Evolutionary conservation across 495 filamentous ascomycete genomes (phyloP).

Genomic region (Penicillium taxi): DNA sequence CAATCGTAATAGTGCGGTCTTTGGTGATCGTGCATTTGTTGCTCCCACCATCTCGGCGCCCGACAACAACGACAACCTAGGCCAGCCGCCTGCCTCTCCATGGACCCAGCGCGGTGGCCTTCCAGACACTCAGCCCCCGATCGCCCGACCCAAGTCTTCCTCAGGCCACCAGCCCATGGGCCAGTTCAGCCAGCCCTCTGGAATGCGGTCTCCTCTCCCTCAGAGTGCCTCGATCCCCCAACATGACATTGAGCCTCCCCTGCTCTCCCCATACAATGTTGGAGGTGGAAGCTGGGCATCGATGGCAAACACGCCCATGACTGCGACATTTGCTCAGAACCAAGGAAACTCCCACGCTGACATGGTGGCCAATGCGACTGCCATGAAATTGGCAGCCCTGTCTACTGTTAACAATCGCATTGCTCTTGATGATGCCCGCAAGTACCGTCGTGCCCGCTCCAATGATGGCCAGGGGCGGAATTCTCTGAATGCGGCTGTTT

Average conservation of each 20-base stretch:
- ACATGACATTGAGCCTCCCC: constrained; percentile 69
- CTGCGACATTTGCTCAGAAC: constrained; percentile 60
- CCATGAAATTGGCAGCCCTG: constrained; percentile 95
- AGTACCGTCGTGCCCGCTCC: constrained; percentile 84
- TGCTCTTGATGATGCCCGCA: constrained; percentile 89
- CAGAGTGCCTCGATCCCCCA: constrained; percentile 78
- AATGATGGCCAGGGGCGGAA: constrained; percentile 65
- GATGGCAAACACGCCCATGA: constrained; percentile 97
- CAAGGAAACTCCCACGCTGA: constrained; percentile 64
- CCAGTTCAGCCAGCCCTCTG: constrained; percentile 83
- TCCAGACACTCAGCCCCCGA: constrained; percentile 47
- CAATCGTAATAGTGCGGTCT: constrained; percentile 83
- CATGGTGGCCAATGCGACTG: constrained; percentile 97
- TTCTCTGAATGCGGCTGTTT: constrained; percentile 36
- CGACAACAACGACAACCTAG: constrained; percentile 46
- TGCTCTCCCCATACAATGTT: constrained; percentile 82
- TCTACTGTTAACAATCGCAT: constrained; percentile 98
- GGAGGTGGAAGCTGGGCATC: constrained; percentile 94
- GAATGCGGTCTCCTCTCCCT: constrained; percentile 74
- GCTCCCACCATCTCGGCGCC: constrained; percentile 71
- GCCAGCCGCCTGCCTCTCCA: constrained; percentile 62
- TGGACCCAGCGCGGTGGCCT: constrained; percentile 55
- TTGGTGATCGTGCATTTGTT: constrained; percentile 68
- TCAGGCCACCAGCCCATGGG: constrained; percentile 90
- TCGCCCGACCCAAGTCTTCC: constrained; percentile 79